Evolutionary conservation across 1,284 basidiomycete species (phyloP), one percentile per base, ranked within the genome.

Genomic region (Ustilago trichophora): DNA sequence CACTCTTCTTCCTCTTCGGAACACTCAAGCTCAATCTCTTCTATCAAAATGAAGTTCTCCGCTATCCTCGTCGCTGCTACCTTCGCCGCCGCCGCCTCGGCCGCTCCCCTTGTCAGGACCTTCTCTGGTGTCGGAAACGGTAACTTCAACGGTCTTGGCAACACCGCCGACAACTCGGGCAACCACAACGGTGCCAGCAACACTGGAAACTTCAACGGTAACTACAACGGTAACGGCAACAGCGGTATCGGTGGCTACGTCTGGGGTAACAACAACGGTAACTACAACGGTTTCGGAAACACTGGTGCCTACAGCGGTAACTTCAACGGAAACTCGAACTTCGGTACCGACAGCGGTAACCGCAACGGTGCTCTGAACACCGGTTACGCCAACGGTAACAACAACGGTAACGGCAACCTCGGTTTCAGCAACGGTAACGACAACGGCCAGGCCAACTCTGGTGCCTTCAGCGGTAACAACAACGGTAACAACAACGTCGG

Each of bases 1-100:
- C 31, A 33, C 43, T 16, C 22, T 34, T n/a, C n/a, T 25, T 18
- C 12, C 25, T 19, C 26, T 26, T 34, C 22, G 43, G n/a, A 34
- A 25, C 32, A 45, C 16, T n/a, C 43, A 18, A 11, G 3, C 29
- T 5, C 11, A 6, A 44, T 2, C 42, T 8, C 27, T 33, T 2
- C n/a, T 12, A 35, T 25, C 36, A 48, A 48, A 24, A 48, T 48
- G 46, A 48, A 48, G 46, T 48, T 38, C 36, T 21, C 36, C 6
- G 16, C 27, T 24, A 27, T 22, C 16, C 16, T 48, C 36, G 16
- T 48, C 18, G 46, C 46, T 22, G 24, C 34, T 21, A 15, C 36
- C 18, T 12, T 48, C 10, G 46, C 36, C 15, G 19, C 40, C 15
- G 46, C 46, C 27, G 46, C 18, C n/a, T 48, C 46, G 36, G 46